Evolutionary conservation across 179 eudicot species (phyloP).

Genomic region (Heliamphora pulchella): DNA sequence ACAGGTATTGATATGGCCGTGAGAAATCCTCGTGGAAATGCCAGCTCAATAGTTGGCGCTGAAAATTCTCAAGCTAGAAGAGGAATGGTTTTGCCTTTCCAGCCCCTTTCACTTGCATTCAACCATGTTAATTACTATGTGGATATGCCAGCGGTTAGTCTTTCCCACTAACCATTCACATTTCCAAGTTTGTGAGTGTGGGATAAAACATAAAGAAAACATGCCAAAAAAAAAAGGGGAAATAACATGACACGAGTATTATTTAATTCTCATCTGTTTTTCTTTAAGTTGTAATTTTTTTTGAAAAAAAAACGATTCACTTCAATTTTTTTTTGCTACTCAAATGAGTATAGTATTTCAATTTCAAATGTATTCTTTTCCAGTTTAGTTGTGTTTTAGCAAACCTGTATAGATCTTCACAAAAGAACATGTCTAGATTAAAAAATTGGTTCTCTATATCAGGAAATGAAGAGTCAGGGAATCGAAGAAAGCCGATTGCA

Average conservation of each 20-base stretch:
- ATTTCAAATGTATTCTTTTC: no score
- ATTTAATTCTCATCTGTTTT: no score
- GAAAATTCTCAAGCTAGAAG: constrained; percentile 13
- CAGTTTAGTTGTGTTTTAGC: no score
- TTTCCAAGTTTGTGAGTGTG: not conserved
- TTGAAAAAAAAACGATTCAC: no score
- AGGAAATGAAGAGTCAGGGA: constrained; percentile 74
- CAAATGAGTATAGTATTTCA: no score
- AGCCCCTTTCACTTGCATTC: constrained; percentile 71
- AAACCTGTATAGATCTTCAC: not conserved
- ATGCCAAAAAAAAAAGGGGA: no score
- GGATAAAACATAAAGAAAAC: no score
- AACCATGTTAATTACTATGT: constrained; percentile 69
- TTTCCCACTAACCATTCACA: not conserved
- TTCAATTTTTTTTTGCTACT: no score
- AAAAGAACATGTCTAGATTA: not conserved
- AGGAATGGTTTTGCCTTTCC: constrained; percentile 83
- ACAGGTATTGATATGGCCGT: constrained; percentile 20
- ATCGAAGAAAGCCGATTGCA: constrained; percentile 55
- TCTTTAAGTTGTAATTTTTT: no score
- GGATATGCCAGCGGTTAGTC: constrained; percentile 81
- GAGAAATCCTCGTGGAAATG: constrained; percentile 11
- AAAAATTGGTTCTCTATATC: constrained; percentile 7
- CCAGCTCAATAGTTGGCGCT: not conserved
- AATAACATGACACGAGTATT: no score